A percentile compares a stretch with the other conserved stretches of the same genome.
These are phyloP conservation scores for Mucor circinelloides DNA, from an alignment of 371 early-diverging fungal species.

Conservation along the genomic window DNA sequence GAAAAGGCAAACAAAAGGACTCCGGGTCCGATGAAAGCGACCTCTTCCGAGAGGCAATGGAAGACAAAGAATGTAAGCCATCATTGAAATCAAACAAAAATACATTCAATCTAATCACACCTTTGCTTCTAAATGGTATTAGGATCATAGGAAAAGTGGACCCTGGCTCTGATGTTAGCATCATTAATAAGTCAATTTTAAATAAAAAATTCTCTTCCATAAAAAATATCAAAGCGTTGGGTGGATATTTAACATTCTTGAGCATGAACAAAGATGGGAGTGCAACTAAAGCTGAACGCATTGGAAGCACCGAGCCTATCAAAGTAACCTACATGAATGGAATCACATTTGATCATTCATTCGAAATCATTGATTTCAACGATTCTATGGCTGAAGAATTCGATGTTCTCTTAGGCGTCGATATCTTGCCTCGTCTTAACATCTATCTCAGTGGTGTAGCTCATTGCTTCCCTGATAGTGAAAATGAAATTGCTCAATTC, in stretches of 20 bases:
- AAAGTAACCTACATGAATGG: not conserved
- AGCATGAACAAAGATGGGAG: not conserved
- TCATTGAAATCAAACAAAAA: too few species aligned
- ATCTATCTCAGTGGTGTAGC: not conserved
- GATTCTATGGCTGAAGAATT: not conserved
- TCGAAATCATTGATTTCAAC: too few species aligned
- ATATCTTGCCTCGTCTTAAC: not conserved
- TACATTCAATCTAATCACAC: constrained; percentile 2
- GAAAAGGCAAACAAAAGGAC: too few species aligned
- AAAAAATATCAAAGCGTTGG: not conserved
- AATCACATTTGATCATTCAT: not conserved
- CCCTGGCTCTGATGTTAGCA: constrained; percentile 3
- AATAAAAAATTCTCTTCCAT: not conserved
- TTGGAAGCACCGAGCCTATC: not conserved
- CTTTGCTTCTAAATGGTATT: not conserved
- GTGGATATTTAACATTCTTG: constrained; percentile 1
- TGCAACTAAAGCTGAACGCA: not conserved
- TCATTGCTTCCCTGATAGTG: constrained; percentile 17
- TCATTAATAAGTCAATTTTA: not conserved
- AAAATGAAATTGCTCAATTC: too few species aligned
- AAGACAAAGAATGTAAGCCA: too few species aligned
- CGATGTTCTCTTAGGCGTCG: constrained; percentile 3
- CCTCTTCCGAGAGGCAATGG: too few species aligned
- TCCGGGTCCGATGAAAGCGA: too few species aligned
- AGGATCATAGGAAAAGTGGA: constrained; percentile 5